phyloP scores from a whole-genome alignment of 2,329 filamentous ascomycete genomes.

The Claviceps fusiformis region DNA sequence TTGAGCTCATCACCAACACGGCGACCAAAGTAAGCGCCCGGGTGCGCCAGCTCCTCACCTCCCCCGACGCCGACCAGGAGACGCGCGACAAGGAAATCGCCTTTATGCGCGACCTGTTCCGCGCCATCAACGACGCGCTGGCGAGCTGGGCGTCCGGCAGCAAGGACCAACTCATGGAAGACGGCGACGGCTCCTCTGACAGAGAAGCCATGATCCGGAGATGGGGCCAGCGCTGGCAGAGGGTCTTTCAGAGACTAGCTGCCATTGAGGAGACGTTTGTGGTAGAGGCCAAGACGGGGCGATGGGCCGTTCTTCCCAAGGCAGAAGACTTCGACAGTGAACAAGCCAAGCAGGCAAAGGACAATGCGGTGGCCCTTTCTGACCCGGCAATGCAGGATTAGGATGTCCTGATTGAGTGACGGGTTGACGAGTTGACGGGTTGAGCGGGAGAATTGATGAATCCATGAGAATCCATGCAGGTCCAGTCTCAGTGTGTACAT shows the following conservation, averaged over 20 bases:
- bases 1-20: conserved; percentile 81
- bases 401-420: background rate
- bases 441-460: no score
- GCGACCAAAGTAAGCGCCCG: conserved; percentile 82
- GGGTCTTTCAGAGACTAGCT: conserved; percentile 68
- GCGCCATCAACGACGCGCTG: conserved; percentile 65
- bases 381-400: background rate
- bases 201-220: conserved; percentile 53
- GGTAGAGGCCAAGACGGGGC: conserved; percentile 16
- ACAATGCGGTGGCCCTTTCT: no score
- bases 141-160: conserved; percentile 56
- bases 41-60: conserved; percentile 63
- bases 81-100: conserved; percentile 55
- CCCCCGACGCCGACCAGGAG: conserved; percentile 48
- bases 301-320: background rate
- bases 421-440: no score
- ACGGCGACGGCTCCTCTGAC: conserved; percentile 42
- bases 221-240: conserved; percentile 79
- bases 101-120: conserved; percentile 69
- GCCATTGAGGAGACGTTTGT: conserved; percentile 71
- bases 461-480: no score
- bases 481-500: no score
- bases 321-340: background rate
- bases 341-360: background rate
- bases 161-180: conserved; percentile 64